Evolutionary conservation across 495 filamentous ascomycete genomes (phyloP).

Genomic region (Talaromyces stipitatus): DNA sequence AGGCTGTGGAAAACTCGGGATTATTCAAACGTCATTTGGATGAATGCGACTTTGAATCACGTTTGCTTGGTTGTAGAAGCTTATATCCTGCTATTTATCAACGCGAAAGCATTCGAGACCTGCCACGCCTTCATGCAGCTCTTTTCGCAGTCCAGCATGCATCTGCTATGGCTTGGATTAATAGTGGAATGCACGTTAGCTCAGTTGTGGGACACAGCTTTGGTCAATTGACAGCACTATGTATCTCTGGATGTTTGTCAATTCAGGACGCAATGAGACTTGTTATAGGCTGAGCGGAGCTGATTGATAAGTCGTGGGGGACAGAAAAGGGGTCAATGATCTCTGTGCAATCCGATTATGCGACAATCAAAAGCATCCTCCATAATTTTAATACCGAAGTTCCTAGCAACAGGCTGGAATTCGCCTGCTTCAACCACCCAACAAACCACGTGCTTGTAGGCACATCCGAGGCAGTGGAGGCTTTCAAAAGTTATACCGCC

Average conservation of each 20-base stretch:
- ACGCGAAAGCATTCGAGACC: conserved; percentile 20
- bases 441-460: conserved; percentile 35
- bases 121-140: conserved; percentile 32
- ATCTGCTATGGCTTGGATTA: conserved; percentile 29
- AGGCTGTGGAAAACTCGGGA: not conserved
- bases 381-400: not conserved
- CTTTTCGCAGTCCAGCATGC: conserved; percentile 34
- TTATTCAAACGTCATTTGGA: conserved; percentile 25
- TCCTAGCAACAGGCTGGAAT: conserved; percentile 11
- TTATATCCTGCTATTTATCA: conserved; percentile 44
- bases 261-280: conserved; percentile 29
- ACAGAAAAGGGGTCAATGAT: conserved; percentile 35
- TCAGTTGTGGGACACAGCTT: conserved; percentile 38
- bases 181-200: conserved; percentile 20
- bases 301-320: conserved; percentile 37
- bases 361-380: conserved; percentile 12
- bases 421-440: conserved; percentile 46
- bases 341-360: conserved; percentile 23
- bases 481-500: conserved; percentile 11
- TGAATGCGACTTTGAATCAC: conserved; percentile 20
- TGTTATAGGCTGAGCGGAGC: conserved; percentile 23
- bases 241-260: conserved; percentile 31
- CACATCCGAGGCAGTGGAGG: conserved; percentile 21
- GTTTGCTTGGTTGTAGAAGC: conserved; percentile 34
- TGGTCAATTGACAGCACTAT: conserved; percentile 27